Evolutionary conservation across 768 basidiomycete genomes (phyloP), one percentile per base, ranked within the genome.

Genomic region (Amanita jacksonii): DNA sequence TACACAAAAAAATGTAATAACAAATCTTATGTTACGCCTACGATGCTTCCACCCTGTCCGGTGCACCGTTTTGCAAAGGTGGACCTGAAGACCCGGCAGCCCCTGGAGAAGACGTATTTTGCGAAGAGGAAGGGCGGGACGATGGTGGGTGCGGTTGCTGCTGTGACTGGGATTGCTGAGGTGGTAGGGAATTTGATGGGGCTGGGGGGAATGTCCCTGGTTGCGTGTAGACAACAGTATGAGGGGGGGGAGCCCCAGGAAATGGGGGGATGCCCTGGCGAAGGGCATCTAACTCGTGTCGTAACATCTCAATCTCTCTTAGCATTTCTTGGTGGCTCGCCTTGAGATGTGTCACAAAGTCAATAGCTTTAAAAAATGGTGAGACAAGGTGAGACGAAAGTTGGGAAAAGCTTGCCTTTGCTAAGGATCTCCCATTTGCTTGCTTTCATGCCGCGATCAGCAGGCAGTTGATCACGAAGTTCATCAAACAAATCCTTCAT

Each of bases 401-500:
- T 32, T 48, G 2, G 16, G 47, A 27, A 46, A 30, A 27, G 60
- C 73, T 51, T 52, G 88, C 93, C 88, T 80, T 96, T 94, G 64
- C 83, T 93, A 25, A 99, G 65, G 49, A 97, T 97, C 68, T 99
- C 96, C 96, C 94, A 98, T 66, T 99, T 99, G 66, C 88, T 92
- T 15, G 90, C 85, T 59, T 98, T 98, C 81, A 92, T 87, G 33
- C 85, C 91, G 41, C 85, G 77, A 66, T 91, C 91, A 41, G 84
- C 83, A 1, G 96, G 96, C 19, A 99, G 67, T 55, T 88, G 80
- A 61, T 96, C 93, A 46, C 91, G 76, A 50, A 99, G 66, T 60
- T 99, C 96, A 53, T 99, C 96, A 57, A 98, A 98, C 34, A 99
- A 62, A 48, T 97, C 93, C 60, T 96, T 96, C 96, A 99, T 99